These are phyloP conservation scores for Tuctoria greenei DNA, from an alignment of 176 grass and related monocot species.

Conservation along the genomic window DNA sequence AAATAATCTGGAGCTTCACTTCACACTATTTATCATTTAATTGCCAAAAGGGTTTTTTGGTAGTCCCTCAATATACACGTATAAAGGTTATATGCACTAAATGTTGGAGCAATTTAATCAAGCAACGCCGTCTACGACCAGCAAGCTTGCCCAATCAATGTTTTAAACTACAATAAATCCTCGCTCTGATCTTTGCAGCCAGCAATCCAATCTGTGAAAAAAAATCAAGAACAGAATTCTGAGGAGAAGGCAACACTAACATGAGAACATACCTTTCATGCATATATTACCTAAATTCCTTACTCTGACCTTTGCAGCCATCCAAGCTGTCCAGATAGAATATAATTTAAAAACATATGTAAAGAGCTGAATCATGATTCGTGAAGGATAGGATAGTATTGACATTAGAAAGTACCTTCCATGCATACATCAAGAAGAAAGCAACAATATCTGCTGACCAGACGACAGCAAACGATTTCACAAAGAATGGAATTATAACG, in stretches of 20 bases:
- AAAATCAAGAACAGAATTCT: neutral
- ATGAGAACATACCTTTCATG: slow-evolving; percentile 59
- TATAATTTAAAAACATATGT: slow-evolving; percentile 10
- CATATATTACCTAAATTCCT: slow-evolving; percentile 42
- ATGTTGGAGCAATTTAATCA: slow-evolving; percentile 19
- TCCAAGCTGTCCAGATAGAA: slow-evolving; percentile 62
- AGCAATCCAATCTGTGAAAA: slow-evolving; percentile 60
- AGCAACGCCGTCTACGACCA: neutral
- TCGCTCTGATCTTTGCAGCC: slow-evolving; percentile 54
- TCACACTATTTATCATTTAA: slow-evolving; percentile 17
- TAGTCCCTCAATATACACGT: neutral
- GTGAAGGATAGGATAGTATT: neutral
- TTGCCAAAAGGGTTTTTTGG: neutral
- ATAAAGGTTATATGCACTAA: slow-evolving; percentile 11
- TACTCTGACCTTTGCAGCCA: slow-evolving; percentile 77
- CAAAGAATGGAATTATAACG: slow-evolving; percentile 77
- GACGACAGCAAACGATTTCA: slow-evolving; percentile 86
- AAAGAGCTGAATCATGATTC: neutral
- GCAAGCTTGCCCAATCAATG: neutral
- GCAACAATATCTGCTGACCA: slow-evolving; percentile 89
- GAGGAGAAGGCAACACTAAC: neutral
- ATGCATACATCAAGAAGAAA: slow-evolving; percentile 90
- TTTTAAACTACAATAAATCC: neutral
- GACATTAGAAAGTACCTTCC: slow-evolving; percentile 65
- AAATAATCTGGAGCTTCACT: neutral